Conservation (phyloP, 2,329 filamentous ascomycete genomes). For the Aspergillus ochraceus region DNA sequence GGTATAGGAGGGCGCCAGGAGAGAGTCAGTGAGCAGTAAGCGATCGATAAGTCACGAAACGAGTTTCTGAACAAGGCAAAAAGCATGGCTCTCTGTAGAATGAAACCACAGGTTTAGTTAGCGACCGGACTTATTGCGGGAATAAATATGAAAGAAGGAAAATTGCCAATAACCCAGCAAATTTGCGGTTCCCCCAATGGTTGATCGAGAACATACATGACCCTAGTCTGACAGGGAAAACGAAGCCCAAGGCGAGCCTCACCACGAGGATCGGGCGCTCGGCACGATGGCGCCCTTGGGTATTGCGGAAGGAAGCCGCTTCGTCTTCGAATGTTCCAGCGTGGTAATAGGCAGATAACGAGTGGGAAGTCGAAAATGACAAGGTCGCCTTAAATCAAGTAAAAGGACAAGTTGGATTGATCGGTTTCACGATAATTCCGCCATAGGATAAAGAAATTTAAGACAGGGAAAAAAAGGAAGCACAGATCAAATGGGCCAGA, state of each 20-base stretch:
- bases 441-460: not conserved
- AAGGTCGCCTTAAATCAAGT: not conserved
- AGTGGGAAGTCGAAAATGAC: not conserved
- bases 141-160: not conserved
- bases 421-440: not conserved
- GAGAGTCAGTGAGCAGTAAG: conserved; percentile 15
- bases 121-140: not conserved
- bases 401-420: not conserved
- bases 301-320: not conserved
- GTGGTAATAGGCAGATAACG: not conserved
- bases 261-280: conserved; percentile 11
- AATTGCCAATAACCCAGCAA: not conserved
- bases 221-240: conserved; percentile 4
- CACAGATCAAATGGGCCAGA: not conserved
- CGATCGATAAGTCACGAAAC: conserved; percentile 21
- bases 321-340: not conserved
- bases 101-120: not conserved
- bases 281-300: conserved; percentile 7
- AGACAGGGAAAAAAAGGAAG: not conserved
- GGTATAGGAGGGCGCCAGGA: conserved; percentile 26
- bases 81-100: conserved; percentile 24
- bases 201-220: conserved; percentile 13
- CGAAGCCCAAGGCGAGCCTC: conserved; percentile 24
- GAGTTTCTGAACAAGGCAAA: conserved; percentile 18
- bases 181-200: not conserved